A percentile compares a stretch with the other conserved stretches of the same genome.
phyloP scores from a whole-genome alignment of 805 yeast genomes.

The Hanseniaspora hatyaiensis region DNA sequence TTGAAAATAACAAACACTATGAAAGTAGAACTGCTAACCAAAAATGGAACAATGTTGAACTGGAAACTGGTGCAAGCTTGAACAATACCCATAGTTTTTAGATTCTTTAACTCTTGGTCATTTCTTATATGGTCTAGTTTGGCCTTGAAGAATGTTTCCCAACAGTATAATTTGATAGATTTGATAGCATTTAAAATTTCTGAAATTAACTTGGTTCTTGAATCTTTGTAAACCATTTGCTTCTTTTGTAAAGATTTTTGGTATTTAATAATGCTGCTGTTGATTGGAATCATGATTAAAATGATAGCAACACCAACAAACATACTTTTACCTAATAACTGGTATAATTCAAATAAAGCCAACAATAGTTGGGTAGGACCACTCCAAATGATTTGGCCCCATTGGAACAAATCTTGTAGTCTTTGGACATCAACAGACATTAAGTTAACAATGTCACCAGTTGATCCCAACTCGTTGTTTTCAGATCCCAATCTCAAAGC shows the following conservation, averaged over 20 bases:
- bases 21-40: conserved; percentile 84
- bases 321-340: conserved; percentile 76
- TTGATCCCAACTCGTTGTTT: conserved; percentile 55
- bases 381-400: conserved; percentile 75
- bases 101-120: conserved; percentile 66
- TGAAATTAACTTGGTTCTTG: conserved; percentile 76
- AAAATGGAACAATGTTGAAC: conserved; percentile 77
- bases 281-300: conserved; percentile 67
- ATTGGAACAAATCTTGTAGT: conserved; percentile 69
- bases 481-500: conserved; percentile 60
- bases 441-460: conserved; percentile 88
- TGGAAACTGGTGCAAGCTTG: conserved; percentile 61
- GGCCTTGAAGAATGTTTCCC: conserved; percentile 80
- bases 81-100: conserved; percentile 60
- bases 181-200: conserved; percentile 86
- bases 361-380: conserved; percentile 80
- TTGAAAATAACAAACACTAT: conserved; percentile 58
- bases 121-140: conserved; percentile 75
- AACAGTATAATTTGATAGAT: conserved; percentile 83
- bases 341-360: conserved; percentile 62
- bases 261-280: conserved; percentile 52
- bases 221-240: conserved; percentile 86
- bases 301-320: conserved; percentile 87
- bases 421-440: conserved; percentile 92
- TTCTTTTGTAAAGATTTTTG: conserved; percentile 65